Base-by-base conservation (phyloP, 345 rosid genomes). In the Lagerstroemia speciosa region DNA sequence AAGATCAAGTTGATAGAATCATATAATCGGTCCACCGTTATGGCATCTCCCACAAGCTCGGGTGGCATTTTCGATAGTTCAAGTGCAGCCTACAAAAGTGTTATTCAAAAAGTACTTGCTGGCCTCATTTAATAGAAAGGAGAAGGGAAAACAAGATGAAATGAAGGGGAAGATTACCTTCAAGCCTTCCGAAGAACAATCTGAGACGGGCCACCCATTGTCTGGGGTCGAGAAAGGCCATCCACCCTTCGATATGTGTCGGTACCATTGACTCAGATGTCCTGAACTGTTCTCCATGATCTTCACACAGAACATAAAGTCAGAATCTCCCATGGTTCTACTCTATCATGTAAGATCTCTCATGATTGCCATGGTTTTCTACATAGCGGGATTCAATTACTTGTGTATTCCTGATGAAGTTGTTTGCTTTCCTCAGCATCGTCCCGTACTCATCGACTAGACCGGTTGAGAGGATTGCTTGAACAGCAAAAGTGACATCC, bases 141-240 rank as follows among this genome's bases (percentile, higher is more conserved):
- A n/a, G n/a, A n/a, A n/a, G n/a, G n/a, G n/a, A n/a, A n/a, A n/a
- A n/a, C 38, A 36, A 36, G 38, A 36, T 36, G 38, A 9, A 36
- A 36, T 36, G 38, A 36, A 36, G 7, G 48, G 19, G 17, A 45
- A 69, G 4, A 33, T 12, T 61, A 79, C 89, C 86, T 87, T 84
- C 24, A 89, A 75, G 34, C 81, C 86, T 80, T 90, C 96, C 0
- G 88, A 75, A 3, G 92, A 75, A 67, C 86, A 79, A 68, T 90
- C 90, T 0, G 96, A 83, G 16, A 79, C 87, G n/a, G 76, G 78
- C 93, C 96, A 90, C 6, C 85, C 87, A 53, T 86, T 74, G 40
- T 90, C 93, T 0, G 78, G 77, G 16, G 87, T 87, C 2, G 93
- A 87, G 80, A 90, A 90, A 61, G 89, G 79, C 93, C 96, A 90